Evolutionary conservation across 2,329 filamentous ascomycete species (phyloP), one percentile per base, ranked within the genome.

Genomic region (Bretziella fagacearum): DNA sequence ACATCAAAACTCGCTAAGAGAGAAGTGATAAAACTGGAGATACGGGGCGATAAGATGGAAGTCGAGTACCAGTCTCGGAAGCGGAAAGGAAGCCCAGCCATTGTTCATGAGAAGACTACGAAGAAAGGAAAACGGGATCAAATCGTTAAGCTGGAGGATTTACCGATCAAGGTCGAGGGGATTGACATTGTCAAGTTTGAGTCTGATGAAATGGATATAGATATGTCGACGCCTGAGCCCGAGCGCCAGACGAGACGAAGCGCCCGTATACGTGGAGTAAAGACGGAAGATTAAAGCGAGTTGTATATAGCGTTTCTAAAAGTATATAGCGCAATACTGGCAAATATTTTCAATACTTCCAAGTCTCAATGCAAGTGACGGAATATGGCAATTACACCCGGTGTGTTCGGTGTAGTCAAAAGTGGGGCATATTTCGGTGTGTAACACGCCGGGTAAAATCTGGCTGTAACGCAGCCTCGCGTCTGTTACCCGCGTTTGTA

Each of bases 1-100:
- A 18, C 10, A 10, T 33, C 7, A 54, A 58, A 26, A 25, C 52
- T 26, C 51, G 51, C 17, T 17, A 36, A 10, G 1, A 32, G 15
- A 40, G 37, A 48, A 56, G 29, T 32, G 35, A 54, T 56, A 22
- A 49, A 54, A 13, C 53, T 53, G 32, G 53, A 53, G 15, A 53
- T 50, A 11, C 49, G 52, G 22, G 51, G 25, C 1, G 22, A 54
- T 52, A 32, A 53, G 52, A 46, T 53, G 54, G 3, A 63, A 60
- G 51, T 54, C 59, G 45, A 53, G 57, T 23, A 56, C 57, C 13
- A 58, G 55, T 44, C 46, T 45, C 15, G 47, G 51, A 23, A 53
- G 37, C 35, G 48, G n/a, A 50, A 45, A 44, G 41, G 18, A 22
- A 50, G 44, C 7, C 40, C 44, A 2, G 33, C n/a, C 10, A 18